phyloP scores from a whole-genome alignment of 2,329 filamentous ascomycete genomes.

The Ascochyta lentis region DNA sequence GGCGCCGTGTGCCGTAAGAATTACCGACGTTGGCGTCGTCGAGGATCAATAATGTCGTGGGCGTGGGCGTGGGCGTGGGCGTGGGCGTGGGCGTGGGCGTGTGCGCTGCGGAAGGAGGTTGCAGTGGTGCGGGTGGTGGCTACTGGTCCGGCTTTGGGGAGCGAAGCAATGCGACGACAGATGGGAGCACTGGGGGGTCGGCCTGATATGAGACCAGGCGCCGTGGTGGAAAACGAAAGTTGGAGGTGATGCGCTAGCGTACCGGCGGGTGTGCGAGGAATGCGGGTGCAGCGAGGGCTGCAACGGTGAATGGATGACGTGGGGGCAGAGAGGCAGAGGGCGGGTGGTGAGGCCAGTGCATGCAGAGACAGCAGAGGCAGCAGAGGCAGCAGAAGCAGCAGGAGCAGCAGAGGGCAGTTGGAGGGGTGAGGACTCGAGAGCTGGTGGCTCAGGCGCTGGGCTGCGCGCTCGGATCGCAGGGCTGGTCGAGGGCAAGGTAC shows the following conservation, averaged over 20 bases:
- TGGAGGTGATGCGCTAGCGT: slow-evolving; percentile 35
- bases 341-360: slow-evolving; percentile 37
- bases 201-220: slow-evolving; percentile 30
- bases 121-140: slow-evolving; percentile 21
- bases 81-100: slow-evolving; percentile 14
- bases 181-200: slow-evolving; percentile 19
- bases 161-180: slow-evolving; percentile 22
- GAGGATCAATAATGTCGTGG: slow-evolving; percentile 6
- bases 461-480: slow-evolving; percentile 29
- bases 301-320: slow-evolving; percentile 20
- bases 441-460: slow-evolving; percentile 21
- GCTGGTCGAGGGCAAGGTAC: slow-evolving; percentile 22
- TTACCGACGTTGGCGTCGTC: slow-evolving; percentile 18
- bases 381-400: slow-evolving; percentile 18
- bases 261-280: slow-evolving; percentile 24
- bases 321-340: slow-evolving; percentile 21
- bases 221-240: slow-evolving; percentile 19
- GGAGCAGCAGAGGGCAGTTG: slow-evolving; percentile 27
- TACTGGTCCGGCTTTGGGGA: slow-evolving; percentile 15
- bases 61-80: slow-evolving; percentile 19
- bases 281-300: slow-evolving; percentile 37
- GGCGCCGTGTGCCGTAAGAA: slow-evolving; percentile 27
- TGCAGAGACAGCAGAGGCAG: slow-evolving; percentile 16
- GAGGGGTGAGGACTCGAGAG: slow-evolving; percentile 34
- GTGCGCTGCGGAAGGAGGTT: slow-evolving; percentile 1